Evolutionary conservation across 169 alveolate genomes (phyloP).

Genomic region (Perkinsus chesapeaki): DNA sequence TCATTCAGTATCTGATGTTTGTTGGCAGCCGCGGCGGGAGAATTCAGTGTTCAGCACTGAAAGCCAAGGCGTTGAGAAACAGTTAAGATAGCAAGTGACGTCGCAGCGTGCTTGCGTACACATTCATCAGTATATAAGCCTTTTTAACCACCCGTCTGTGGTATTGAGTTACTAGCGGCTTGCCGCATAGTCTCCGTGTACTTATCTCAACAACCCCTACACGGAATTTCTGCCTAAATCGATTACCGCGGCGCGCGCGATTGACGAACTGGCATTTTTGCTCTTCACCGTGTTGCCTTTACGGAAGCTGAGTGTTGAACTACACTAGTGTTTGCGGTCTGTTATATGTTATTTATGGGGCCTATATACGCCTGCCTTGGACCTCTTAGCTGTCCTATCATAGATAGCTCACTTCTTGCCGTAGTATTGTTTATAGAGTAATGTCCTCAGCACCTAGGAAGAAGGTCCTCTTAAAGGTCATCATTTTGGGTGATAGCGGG

Average conservation of each 20-base stretch:
- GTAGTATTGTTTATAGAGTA: too few species aligned
- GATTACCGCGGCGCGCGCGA: background rate
- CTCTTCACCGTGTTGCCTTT: background rate
- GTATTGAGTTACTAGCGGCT: background rate
- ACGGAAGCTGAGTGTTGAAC: background rate
- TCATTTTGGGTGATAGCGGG: conserved; percentile 98
- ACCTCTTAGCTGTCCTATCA: too few species aligned
- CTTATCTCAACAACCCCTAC: background rate
- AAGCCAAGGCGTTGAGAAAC: background rate
- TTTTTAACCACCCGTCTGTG: background rate
- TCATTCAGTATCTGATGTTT: background rate
- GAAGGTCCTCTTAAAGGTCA: conserved; percentile 78
- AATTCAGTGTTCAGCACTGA: background rate
- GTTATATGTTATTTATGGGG: too few species aligned
- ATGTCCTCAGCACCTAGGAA: conserved; percentile 28
- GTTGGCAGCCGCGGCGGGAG: background rate
- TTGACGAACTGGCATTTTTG: background rate
- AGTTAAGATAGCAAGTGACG: background rate
- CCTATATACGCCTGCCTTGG: too few species aligned
- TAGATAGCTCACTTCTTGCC: too few species aligned
- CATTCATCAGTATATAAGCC: background rate
- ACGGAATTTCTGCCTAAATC: background rate
- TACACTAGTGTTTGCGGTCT: background rate
- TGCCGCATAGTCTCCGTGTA: background rate
- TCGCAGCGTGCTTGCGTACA: background rate